These are phyloP conservation scores for Volutella citrinella DNA, from an alignment of 2,329 filamentous ascomycete species.

Conservation along the genomic window DNA sequence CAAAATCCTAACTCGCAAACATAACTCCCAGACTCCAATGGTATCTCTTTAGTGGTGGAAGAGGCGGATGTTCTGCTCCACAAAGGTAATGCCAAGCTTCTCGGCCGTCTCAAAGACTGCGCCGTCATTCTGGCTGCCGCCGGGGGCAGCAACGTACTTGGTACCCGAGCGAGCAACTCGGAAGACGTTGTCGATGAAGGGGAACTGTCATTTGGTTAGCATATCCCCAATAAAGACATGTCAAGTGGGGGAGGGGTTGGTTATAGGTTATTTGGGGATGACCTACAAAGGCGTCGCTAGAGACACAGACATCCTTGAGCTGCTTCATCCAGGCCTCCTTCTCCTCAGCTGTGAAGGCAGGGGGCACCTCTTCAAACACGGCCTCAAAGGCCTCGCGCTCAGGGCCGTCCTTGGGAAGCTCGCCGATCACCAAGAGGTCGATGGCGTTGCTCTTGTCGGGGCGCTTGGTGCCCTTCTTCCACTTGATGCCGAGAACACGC, in stretches of 20 bases:
- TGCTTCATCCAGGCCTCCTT: conserved; percentile 81
- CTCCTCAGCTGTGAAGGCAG: conserved; percentile 79
- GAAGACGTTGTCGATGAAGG: conserved; percentile 98
- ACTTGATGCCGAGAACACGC: conserved; percentile 82
- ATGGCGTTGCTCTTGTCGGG: conserved; percentile 98
- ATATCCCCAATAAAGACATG: no score
- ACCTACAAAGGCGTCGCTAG: conserved; percentile 92
- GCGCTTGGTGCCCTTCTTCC: conserved; percentile 96
- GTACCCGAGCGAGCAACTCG: conserved; percentile 82
- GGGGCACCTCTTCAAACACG: conserved; percentile 85
- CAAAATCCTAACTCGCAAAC: neutral
- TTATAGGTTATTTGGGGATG: no score
- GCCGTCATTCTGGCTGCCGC: conserved; percentile 81
- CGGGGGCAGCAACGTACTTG: conserved; percentile 94
- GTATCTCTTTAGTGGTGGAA: conserved; percentile 78
- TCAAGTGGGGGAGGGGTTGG: no score
- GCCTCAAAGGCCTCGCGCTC: conserved; percentile 86
- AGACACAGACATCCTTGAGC: conserved; percentile 78
- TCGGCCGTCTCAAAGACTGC: conserved; percentile 86
- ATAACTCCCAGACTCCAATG: no score
- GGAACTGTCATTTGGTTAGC: conserved; percentile 83
- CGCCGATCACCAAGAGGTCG: conserved; percentile 87
- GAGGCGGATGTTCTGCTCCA: conserved; percentile 89
- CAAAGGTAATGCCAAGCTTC: conserved; percentile 88
- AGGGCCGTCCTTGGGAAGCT: conserved; percentile 77